Evolutionary conservation across 2,329 filamentous ascomycete species (phyloP).

Genomic region (Clonostachys byssicola): DNA sequence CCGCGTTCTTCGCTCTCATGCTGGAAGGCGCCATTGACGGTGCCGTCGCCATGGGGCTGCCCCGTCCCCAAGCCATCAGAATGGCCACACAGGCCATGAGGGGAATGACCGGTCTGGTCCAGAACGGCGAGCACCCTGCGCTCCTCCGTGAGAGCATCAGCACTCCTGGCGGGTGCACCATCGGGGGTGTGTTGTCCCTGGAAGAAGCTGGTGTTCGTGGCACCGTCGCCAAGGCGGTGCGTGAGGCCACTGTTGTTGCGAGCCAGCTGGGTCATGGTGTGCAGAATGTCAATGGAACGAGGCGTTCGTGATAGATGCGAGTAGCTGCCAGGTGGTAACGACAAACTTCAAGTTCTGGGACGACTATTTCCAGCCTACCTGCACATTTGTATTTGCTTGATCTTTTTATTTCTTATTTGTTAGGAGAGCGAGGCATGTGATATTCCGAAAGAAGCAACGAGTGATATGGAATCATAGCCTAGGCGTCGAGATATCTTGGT

Average conservation of each 20-base stretch:
- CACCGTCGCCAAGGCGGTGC: constrained; percentile 61
- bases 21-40: constrained; percentile 74
- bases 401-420: no score
- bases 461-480: no score
- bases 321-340: neutral
- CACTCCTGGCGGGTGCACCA: constrained; percentile 75
- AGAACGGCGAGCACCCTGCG: constrained; percentile 71
- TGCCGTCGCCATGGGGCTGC: constrained; percentile 74
- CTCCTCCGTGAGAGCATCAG: constrained; percentile 72
- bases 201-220: constrained; percentile 71
- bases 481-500: neutral
- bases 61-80: constrained; percentile 64
- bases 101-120: constrained; percentile 65
- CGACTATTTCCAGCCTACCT: no score
- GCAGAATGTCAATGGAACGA: constrained; percentile 29
- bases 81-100: constrained; percentile 81
- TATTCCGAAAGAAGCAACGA: neutral
- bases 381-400: no score
- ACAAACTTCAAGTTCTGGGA: neutral
- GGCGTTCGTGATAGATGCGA: constrained; percentile 3
- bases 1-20: constrained; percentile 72
- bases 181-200: constrained; percentile 67
- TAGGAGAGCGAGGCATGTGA: no score
- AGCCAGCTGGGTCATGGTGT: constrained; percentile 49
- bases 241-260: constrained; percentile 67